Evolutionary conservation across 164 flowering plant genomes (phyloP), one percentile per base, ranked within the genome.

Genomic region (Magnolia kwangsiensis): DNA sequence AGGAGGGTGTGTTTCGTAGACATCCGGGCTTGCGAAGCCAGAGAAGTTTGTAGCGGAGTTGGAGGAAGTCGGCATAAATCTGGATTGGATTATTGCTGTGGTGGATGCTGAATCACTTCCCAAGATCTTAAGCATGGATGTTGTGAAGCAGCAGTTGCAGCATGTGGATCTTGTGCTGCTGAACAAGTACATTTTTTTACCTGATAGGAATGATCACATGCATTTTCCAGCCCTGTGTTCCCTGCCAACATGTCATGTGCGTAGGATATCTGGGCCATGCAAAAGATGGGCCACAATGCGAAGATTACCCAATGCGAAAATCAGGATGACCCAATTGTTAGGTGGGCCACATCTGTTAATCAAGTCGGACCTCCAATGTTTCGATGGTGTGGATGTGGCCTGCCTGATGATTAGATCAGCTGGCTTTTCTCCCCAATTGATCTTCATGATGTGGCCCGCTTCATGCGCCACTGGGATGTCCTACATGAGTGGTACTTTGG

Each of bases 121-220:
- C 14, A 75, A 75, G 72, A 67, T 75, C 49, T 51, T 75, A 55
- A 67, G 66, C 72, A 67, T 75, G 50, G 72, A 68, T 13, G 67
- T 75, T 75, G 77, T 68, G 65, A 75, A 68, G 72, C 77, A 51
- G 19, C 77, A 75, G 72, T 51, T 75, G 72, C 77, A 75, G 51
- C 77, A 67, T 50, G 77, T 68, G 67, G 77, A 75, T 58, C 77
- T 75, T 67, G 77, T 75, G 19, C 67, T 75, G 72, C 77, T 75
- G 19, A 75, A 75, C 77, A 75, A 75, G 77, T 75, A 75, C 4
- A 31, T 20, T 21, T 72, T 50, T 51, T 1, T 13, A 51, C 27
- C 13, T 24, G 18, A 51, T n/a, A 18, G 29, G 21, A 51, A 2
- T 72, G 6, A 72, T 67, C 45, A 8, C 27, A 19, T n/a, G 67